phyloP scores from a whole-genome alignment of 2,329 filamentous ascomycete genomes.

The Trichoderma arundinaceum region DNA sequence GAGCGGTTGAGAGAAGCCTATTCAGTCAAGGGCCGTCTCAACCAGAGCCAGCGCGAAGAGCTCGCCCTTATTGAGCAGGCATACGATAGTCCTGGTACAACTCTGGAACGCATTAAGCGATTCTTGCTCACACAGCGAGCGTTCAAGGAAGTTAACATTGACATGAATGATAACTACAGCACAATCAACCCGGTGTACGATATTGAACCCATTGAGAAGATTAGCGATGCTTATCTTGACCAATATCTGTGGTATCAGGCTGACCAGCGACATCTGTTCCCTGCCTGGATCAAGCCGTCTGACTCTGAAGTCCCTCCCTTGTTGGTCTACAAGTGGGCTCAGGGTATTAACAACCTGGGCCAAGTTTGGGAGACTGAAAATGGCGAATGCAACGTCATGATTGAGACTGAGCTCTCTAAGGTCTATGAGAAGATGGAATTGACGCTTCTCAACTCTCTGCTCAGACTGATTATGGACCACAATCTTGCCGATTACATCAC shows the following conservation, averaged over 20 bases:
- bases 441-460: conserved; percentile 88
- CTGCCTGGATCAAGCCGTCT: conserved; percentile 98
- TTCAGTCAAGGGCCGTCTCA: conserved; percentile 94
- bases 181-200: conserved; percentile 99
- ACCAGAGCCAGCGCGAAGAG: conserved; percentile 97
- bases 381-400: conserved; percentile 97
- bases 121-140: conserved; percentile 96
- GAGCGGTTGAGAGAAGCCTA: conserved; percentile 94
- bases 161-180: conserved; percentile 99
- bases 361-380: conserved; percentile 94
- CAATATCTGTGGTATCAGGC: conserved; percentile 99
- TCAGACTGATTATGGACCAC: conserved; percentile 98
- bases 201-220: conserved; percentile 98
- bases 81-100: conserved; percentile 96
- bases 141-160: conserved; percentile 99
- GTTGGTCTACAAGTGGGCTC: conserved; percentile 97
- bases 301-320: conserved; percentile 96
- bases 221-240: conserved; percentile 97
- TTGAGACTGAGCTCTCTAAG: conserved; percentile 98
- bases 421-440: conserved; percentile 99
- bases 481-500: conserved; percentile 99
- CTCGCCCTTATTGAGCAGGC: conserved; percentile 96
- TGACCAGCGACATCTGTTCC: conserved; percentile 95
- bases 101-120: conserved; percentile 93
- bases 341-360: conserved; percentile 97